A percentile compares a stretch with the other conserved stretches of the same genome.
These are phyloP conservation scores for Angomonas deanei DNA, from an alignment of 208 protist genomes.

Conservation along the genomic window DNA sequence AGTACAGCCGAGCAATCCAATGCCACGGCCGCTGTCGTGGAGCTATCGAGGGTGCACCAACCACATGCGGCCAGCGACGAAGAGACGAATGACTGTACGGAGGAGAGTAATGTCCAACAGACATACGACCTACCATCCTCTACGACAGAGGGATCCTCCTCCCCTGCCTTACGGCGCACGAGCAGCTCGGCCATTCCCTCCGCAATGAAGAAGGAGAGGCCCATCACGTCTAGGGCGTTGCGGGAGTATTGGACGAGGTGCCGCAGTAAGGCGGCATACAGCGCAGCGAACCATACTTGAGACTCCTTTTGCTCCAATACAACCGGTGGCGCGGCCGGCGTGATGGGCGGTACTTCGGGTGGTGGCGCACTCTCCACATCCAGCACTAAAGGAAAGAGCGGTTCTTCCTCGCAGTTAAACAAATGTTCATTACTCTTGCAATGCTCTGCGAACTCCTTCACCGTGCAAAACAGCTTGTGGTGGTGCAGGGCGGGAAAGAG, in stretches of 20 bases:
- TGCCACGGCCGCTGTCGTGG: too few relatives aligned
- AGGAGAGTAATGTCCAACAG: background rate
- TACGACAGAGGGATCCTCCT: background rate
- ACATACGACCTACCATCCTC: background rate
- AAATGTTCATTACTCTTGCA: constrained; percentile 51
- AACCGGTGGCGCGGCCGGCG: background rate
- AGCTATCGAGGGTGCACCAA: background rate
- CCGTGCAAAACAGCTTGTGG: constrained; percentile 34
- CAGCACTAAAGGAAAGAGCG: constrained; percentile 43
- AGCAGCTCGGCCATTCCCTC: background rate
- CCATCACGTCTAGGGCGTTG: background rate
- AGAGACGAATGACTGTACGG: background rate
- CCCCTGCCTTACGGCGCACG: background rate
- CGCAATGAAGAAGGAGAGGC: background rate
- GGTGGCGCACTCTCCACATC: background rate
- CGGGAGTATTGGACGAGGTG: background rate
- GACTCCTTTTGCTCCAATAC: background rate
- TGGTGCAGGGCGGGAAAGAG: constrained; percentile 68
- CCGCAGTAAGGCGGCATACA: background rate
- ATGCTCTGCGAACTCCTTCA: constrained; percentile 44
- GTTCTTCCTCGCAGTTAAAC: constrained; percentile 49
- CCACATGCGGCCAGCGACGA: background rate
- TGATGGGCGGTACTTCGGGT: background rate
- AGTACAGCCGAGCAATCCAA: too few relatives aligned
- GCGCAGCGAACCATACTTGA: background rate